Conservation (phyloP, 1,139 yeast genomes). For the Diutina neorugosa region DNA sequence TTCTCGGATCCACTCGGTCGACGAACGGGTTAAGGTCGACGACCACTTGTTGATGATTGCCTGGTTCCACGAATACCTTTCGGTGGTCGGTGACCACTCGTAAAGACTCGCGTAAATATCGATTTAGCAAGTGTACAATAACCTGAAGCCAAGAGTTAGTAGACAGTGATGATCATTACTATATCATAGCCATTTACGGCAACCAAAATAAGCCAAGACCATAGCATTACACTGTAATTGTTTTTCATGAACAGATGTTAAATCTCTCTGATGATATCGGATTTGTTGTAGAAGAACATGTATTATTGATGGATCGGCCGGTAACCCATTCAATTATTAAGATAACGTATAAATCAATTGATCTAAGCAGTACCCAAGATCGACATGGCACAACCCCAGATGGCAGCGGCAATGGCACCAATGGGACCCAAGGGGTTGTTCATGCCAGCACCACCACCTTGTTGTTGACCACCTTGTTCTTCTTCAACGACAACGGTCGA, state of each 20-base stretch:
- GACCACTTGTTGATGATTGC: slow-evolving; percentile 30
- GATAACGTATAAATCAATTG: too few species aligned
- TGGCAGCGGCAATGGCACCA: slow-evolving; percentile 3
- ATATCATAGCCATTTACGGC: too few species aligned
- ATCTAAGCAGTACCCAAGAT: background rate
- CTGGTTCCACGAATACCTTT: slow-evolving; percentile 30
- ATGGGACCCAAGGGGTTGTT: slow-evolving; percentile 3
- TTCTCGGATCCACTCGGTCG: slow-evolving; percentile 25
- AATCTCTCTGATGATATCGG: too few species aligned
- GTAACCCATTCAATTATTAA: background rate
- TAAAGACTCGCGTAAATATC: background rate
- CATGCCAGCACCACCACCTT: background rate
- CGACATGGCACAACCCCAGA: background rate
- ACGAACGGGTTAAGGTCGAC: slow-evolving; percentile 24
- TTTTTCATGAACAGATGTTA: too few species aligned
- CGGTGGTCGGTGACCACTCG: slow-evolving; percentile 7
- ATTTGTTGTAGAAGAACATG: background rate
- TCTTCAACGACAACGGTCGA: background rate
- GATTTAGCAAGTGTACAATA: too few species aligned
- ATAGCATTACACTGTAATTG: background rate
- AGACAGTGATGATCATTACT: too few species aligned
- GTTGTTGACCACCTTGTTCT: background rate
- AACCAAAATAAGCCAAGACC: too few species aligned
- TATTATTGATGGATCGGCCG: background rate
- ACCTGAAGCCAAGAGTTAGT: too few species aligned